Evolutionary conservation across 2,329 filamentous ascomycete species (phyloP).

Genomic region (Zalaria sp.): DNA sequence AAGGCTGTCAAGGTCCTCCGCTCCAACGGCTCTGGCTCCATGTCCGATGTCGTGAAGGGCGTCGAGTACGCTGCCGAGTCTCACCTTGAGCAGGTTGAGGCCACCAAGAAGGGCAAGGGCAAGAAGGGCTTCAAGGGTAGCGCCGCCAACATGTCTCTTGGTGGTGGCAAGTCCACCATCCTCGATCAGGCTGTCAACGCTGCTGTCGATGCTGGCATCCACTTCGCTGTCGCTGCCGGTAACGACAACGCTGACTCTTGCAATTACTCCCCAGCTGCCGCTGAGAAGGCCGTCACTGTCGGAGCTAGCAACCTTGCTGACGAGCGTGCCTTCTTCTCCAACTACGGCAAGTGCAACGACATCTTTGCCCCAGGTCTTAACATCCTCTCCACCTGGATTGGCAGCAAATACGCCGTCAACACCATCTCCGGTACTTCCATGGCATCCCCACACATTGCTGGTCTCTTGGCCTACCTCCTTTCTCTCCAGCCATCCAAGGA

Average conservation of each 20-base stretch:
- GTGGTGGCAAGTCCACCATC: conserved; percentile 88
- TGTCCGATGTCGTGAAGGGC: conserved; percentile 97
- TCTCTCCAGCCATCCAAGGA: conserved; percentile 84
- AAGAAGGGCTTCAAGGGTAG: conserved; percentile 97
- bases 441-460: conserved; percentile 93
- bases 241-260: conserved; percentile 99
- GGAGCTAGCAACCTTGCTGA: conserved; percentile 88
- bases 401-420: conserved; percentile 90
- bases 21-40: conserved; percentile 93
- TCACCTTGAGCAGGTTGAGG: conserved; percentile 62
- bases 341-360: conserved; percentile 98
- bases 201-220: conserved; percentile 77
- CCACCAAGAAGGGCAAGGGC: conserved; percentile 66
- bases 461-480: conserved; percentile 94
- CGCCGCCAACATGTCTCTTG: conserved; percentile 97
- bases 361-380: conserved; percentile 96
- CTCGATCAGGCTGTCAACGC: conserved; percentile 90
- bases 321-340: conserved; percentile 99
- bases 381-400: conserved; percentile 97
- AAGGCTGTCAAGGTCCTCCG: conserved; percentile 97
- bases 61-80: conserved; percentile 83
- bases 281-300: conserved; percentile 83
- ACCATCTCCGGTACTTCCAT: conserved; percentile 99
- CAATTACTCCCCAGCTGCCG: conserved; percentile 96
- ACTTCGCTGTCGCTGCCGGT: conserved; percentile 96